These are phyloP conservation scores for Apiotrichum brassicae DNA, from an alignment of 1,284 basidiomycete genomes.

Conservation along the genomic window DNA sequence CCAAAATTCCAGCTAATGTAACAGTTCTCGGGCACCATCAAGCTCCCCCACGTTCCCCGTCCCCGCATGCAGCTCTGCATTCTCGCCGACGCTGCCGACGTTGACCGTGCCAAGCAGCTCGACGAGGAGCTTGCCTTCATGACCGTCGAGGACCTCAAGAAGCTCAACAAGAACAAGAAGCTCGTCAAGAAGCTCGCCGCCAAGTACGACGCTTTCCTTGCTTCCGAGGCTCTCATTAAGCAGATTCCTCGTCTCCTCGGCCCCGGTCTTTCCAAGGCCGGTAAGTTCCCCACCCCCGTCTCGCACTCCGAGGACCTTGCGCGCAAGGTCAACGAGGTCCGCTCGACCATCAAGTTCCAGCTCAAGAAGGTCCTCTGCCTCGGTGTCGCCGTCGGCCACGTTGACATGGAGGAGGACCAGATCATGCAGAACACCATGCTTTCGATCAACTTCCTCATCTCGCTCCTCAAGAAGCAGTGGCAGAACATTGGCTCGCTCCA, in stretches of 20 bases:
- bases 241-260: slow-evolving; percentile 99
- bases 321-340: slow-evolving; percentile 92
- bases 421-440: slow-evolving; percentile 97
- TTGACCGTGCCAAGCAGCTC: slow-evolving; percentile 61
- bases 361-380: slow-evolving; percentile 99
- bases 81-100: slow-evolving; percentile 97
- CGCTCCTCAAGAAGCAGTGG: slow-evolving; percentile 99
- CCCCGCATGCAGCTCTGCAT: slow-evolving; percentile 99
- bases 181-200: slow-evolving; percentile 99
- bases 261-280: slow-evolving; percentile 99
- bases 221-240: slow-evolving; percentile 98
- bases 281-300: slow-evolving; percentile 98
- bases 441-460: slow-evolving; percentile 99
- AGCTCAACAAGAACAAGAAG: slow-evolving; percentile 88
- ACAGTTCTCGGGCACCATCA: slow-evolving; percentile 75
- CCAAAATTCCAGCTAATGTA: no score
- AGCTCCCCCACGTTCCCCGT: slow-evolving; percentile 92
- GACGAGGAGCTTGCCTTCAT: slow-evolving; percentile 58
- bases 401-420: slow-evolving; percentile 97
- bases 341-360: slow-evolving; percentile 99
- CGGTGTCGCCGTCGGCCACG: slow-evolving; percentile 96
- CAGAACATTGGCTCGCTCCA: slow-evolving; percentile 99
- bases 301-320: slow-evolving; percentile 85
- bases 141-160: slow-evolving; percentile 99
- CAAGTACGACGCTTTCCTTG: slow-evolving; percentile 98